Base-by-base conservation (phyloP, 129 eudicot genomes). In the Flaveria ramosissima region DNA sequence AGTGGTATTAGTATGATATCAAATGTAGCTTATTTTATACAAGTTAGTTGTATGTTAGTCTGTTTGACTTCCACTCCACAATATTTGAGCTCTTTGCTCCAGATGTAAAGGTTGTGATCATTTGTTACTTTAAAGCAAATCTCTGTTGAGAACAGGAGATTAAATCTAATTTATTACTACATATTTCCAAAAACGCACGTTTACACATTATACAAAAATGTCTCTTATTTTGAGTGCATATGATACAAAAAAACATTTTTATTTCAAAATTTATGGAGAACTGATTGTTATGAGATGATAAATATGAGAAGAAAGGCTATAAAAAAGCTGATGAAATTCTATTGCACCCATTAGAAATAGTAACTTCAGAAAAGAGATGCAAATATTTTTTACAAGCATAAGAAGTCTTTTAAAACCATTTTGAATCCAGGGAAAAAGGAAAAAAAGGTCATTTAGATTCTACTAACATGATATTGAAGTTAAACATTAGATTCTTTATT, bases 121-220 rank as follows among this genome's bases (percentile, higher is more conserved):
- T 68, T 50, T 77, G 61, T 55, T 68, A 32, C 75, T 55, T 77
- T 68, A 62, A 53, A 13, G 75, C 61, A 17, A 3, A 32, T 77
- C 23, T 26, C 43, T 10, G 10, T 21, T 19, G 74, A 39, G 74
- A 52, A 6, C 7, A 1, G 23, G 59, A 52, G 60, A 52, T 52
- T 16, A 26, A 56, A 3, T 16, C 14, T 14, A 19, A 55, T 4
- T 41, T 16, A 24, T 77, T 69, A 56, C 41, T 77, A 20, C 21
- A 68, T 11, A 42, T 24, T 26, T 50, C n/a, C 61, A 24, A 77
- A 68, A 69, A 41, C 64, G 24, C 62, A 17, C 23, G 27, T 77
- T 39, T 27, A 23, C 59, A 68, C 69, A 23, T 55, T 68, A 77
- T 69, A 43, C 41, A 15, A 78, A 27, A 24, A 11, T 12, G 69